Base-by-base conservation (phyloP, 1,139 yeast genomes). In the Sugiyamaella paludigena region DNA sequence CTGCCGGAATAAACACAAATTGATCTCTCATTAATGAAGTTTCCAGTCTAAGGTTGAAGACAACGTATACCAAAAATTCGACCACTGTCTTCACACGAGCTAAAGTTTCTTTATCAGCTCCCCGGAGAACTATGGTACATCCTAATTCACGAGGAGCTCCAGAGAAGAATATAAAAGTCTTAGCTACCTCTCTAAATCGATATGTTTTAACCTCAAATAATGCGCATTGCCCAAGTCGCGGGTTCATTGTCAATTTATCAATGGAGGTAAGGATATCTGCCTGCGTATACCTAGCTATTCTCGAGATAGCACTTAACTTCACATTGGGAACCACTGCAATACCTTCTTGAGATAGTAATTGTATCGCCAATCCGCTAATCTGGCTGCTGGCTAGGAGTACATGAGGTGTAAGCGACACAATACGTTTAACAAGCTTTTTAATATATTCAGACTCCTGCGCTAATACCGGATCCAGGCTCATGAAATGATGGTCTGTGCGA, bases 371-470 rank as follows among this genome's bases (percentile, higher is more conserved):
- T 0, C 97, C 96, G 60, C 95, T 84, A 1, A 91, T 86, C 9
- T 86, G 76, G 36, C 87, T 87, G 7, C 92, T 91, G 10, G 87
- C 85, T 31, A 91, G 78, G 1, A 94, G 77, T 24, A 94, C 74
- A 58, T 81, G 88, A 0, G 99, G 98, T 45, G 78, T 80, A 48
- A 92, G 69, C 0, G 92, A 83, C 4, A 82, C 75, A 19, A 94
- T 79, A 49, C 98, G 75, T 2, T 84, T 84, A 0, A 89, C 95
- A 43, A 92, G 73, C 58, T 91, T 91, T 47, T 83, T 79, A 41
- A 92, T 75, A 60, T 86, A 91, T 55, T 92, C 97, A 40, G 79
- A 75, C 62, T 92, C 98, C 63, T 94, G 98, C 0, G 94, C 87
- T 46, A 88, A 76, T 1, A 92, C 84, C 3, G 95, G 87, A 49